Evolutionary conservation across 2,329 filamentous ascomycete genomes (phyloP).

Genomic region (Clonostachys byssicola): DNA sequence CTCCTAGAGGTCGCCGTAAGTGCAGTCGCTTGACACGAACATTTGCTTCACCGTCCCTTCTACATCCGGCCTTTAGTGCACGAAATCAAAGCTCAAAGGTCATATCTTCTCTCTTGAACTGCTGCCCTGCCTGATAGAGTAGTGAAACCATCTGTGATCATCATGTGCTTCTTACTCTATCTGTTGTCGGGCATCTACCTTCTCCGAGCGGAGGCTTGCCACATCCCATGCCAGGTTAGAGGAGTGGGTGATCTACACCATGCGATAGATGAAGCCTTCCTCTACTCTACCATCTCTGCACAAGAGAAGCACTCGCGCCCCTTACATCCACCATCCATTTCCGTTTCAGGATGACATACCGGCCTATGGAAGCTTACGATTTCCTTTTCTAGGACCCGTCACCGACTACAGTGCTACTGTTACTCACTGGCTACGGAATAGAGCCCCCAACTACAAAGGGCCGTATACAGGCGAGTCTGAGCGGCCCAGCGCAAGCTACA

Average conservation of each 20-base stretch:
- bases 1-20: conserved; percentile 45
- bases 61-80: neutral
- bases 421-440: conserved; percentile 85
- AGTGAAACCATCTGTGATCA: too few relatives aligned
- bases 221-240: too few relatives aligned
- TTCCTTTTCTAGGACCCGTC: conserved; percentile 63
- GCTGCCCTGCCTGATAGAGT: too few relatives aligned
- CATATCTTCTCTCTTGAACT: neutral
- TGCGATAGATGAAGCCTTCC: too few relatives aligned
- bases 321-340: too few relatives aligned
- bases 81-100: neutral
- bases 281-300: too few relatives aligned
- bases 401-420: conserved; percentile 91
- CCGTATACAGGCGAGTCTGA: conserved; percentile 72
- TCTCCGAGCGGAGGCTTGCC: too few relatives aligned
- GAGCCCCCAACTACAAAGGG: conserved; percentile 65
- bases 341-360: too few relatives aligned
- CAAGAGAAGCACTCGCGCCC: too few relatives aligned
- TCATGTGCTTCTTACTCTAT: too few relatives aligned
- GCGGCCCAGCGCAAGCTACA: conserved; percentile 82
- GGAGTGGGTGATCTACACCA: too few relatives aligned
- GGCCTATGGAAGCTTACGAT: neutral
- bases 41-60: neutral
- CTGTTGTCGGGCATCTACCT: too few relatives aligned
- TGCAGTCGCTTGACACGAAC: conserved; percentile 10